These are phyloP conservation scores for Aspergillus biplanus DNA, from an alignment of 495 filamentous ascomycete species.

Conservation along the genomic window DNA sequence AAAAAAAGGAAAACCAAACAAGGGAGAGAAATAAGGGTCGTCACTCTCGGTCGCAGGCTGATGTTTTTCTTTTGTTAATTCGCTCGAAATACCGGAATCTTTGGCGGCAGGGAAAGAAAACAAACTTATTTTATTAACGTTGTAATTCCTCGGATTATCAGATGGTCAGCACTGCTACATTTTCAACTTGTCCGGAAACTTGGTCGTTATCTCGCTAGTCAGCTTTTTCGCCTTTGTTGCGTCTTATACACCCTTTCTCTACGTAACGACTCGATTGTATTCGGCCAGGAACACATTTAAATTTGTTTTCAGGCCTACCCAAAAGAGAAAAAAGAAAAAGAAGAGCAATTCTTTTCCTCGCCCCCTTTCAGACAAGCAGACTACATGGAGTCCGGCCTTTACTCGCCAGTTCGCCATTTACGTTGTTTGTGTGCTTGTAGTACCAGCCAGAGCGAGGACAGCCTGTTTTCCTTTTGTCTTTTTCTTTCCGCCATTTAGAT, in stretches of 20 bases:
- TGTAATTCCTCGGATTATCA: constrained; percentile 56
- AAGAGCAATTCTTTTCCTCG: constrained; percentile 7
- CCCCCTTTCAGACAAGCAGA: constrained; percentile 16
- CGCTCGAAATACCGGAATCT: constrained; percentile 47
- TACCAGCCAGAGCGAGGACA: constrained; percentile 29
- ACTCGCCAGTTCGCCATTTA: constrained; percentile 39
- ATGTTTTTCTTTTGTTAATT: constrained; percentile 48
- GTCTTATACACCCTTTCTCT: constrained; percentile 40
- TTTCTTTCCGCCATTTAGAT: constrained; percentile 9
- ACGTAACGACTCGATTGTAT: constrained; percentile 57
- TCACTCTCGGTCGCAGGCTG: constrained; percentile 46
- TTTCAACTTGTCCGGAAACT: constrained; percentile 41
- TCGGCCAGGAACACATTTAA: constrained; percentile 37
- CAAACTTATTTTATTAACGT: constrained; percentile 47
- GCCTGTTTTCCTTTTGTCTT: constrained; percentile 6
- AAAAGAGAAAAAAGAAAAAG: not conserved
- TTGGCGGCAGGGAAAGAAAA: constrained; percentile 50
- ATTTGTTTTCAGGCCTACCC: constrained; percentile 23
- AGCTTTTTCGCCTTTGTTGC: constrained; percentile 47
- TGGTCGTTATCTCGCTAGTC: constrained; percentile 44
- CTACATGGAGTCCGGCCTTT: constrained; percentile 29
- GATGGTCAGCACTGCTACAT: constrained; percentile 52
- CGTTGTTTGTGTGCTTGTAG: constrained; percentile 47
- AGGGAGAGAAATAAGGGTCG: constrained; percentile 24
- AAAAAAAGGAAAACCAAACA: constrained; percentile 12